A percentile compares a stretch with the other conserved stretches of the same genome.
These are phyloP conservation scores for Metschnikowia anglica DNA, from an alignment of 805 yeast genomes.

Conservation along the genomic window DNA sequence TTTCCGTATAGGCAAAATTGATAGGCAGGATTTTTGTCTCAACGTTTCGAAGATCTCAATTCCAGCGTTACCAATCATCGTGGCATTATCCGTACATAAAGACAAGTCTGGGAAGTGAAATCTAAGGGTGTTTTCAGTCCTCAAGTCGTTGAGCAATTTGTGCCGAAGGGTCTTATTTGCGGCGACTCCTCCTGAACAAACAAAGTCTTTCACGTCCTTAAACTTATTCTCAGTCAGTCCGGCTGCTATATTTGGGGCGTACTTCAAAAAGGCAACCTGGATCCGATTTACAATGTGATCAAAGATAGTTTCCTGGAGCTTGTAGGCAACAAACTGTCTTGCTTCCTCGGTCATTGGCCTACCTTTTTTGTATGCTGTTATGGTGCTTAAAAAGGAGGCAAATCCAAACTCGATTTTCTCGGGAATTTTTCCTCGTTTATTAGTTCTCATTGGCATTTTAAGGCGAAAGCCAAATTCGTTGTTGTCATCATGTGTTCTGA, in stretches of 20 bases:
- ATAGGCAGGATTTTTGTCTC: slow-evolving; percentile 47
- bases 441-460: slow-evolving; percentile 33
- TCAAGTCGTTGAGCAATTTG: slow-evolving; percentile 43
- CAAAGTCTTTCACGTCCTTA: slow-evolving; percentile 50
- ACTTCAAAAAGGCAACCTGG: slow-evolving; percentile 46
- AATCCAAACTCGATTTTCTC: slow-evolving; percentile 57
- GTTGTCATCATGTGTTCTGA: slow-evolving; percentile 23
- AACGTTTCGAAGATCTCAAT: slow-evolving; percentile 73
- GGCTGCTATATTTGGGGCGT: slow-evolving; percentile 21
- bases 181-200: slow-evolving; percentile 95
- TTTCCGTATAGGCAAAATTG: slow-evolving; percentile 64
- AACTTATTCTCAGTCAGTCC: slow-evolving; percentile 39
- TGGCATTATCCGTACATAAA: slow-evolving; percentile 91
- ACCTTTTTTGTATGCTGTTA: slow-evolving; percentile 33
- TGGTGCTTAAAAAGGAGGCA: slow-evolving; percentile 66
- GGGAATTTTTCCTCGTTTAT: slow-evolving; percentile 31
- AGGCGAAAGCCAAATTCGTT: slow-evolving; percentile 28
- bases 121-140: slow-evolving; percentile 18
- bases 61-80: slow-evolving; percentile 98
- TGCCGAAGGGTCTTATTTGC: slow-evolving; percentile 61
- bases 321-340: slow-evolving; percentile 52
- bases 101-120: slow-evolving; percentile 67
- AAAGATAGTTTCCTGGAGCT: slow-evolving; percentile 65
- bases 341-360: slow-evolving; percentile 46
- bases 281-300: slow-evolving; percentile 70